A percentile compares a stretch with the other conserved stretches of the same genome.
Evolutionary conservation across 2,329 filamentous ascomycete species (phyloP).

Genomic region (Aspergillus aculeatinus): DNA sequence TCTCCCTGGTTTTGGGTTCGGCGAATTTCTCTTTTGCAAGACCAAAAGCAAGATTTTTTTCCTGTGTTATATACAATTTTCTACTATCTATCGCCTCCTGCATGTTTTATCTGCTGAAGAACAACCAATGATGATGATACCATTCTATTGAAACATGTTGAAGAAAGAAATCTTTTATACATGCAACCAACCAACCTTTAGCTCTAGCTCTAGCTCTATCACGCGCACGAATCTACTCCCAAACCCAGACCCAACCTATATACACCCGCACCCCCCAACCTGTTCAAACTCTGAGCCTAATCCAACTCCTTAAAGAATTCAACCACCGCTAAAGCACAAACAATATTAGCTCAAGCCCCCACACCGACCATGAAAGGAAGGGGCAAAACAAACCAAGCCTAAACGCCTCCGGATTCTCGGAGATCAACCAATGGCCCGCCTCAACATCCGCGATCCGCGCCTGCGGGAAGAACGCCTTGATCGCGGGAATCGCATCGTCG

Average conservation of each 20-base stretch:
- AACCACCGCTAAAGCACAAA: slow-evolving; percentile 29
- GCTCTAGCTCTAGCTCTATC: not conserved
- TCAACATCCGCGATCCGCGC: slow-evolving; percentile 43
- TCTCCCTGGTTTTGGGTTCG: not conserved
- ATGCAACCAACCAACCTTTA: not conserved
- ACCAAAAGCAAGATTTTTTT: not conserved
- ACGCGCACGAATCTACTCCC: no score
- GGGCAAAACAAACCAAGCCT: slow-evolving; percentile 31
- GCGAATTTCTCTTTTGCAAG: not conserved
- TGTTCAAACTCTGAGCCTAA: not conserved
- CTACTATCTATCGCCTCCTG: not conserved
- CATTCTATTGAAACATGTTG: not conserved
- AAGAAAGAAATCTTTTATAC: no score
- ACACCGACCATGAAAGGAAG: not conserved
- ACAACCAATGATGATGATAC: not conserved
- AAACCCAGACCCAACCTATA: not conserved
- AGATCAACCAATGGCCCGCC: slow-evolving; percentile 47
- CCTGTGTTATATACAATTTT: not conserved
- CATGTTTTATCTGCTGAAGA: not conserved
- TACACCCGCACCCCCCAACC: not conserved
- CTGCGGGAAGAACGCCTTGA: slow-evolving; percentile 44
- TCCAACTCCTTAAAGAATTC: slow-evolving; percentile 30
- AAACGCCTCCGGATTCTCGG: slow-evolving; percentile 46
- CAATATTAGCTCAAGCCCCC: no score
- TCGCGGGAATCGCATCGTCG: slow-evolving; percentile 40